These are phyloP conservation scores for Alternaria alternata DNA, from an alignment of 2,329 filamentous ascomycete species.

Conservation along the genomic window DNA sequence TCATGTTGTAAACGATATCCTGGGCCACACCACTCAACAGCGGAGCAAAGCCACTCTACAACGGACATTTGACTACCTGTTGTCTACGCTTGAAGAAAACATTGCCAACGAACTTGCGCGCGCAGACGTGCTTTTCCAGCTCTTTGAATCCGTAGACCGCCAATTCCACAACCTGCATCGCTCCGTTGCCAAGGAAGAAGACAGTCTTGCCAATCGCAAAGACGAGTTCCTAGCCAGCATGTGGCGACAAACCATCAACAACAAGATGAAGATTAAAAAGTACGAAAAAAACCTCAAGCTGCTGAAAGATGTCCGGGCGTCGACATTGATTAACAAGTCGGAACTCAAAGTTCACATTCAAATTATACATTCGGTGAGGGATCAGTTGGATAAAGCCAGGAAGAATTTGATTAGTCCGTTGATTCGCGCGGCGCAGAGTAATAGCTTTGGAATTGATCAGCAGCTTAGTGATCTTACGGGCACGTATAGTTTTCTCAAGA, in stretches of 20 bases:
- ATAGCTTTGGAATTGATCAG: slow-evolving; percentile 78
- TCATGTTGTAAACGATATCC: slow-evolving; percentile 72
- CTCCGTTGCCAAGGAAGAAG: slow-evolving; percentile 82
- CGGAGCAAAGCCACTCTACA: slow-evolving; percentile 82
- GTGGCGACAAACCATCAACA: slow-evolving; percentile 86
- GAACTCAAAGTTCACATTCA: slow-evolving; percentile 87
- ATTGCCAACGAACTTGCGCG: slow-evolving; percentile 85
- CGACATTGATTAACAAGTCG: slow-evolving; percentile 86
- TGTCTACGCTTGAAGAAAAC: slow-evolving; percentile 85
- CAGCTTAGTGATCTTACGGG: slow-evolving; percentile 85
- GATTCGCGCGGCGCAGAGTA: slow-evolving; percentile 73
- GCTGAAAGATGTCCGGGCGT: slow-evolving; percentile 78
- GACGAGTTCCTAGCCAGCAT: slow-evolving; percentile 82
- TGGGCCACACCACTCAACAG: slow-evolving; percentile 83
- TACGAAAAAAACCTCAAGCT: slow-evolving; percentile 89
- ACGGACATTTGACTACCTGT: slow-evolving; percentile 86
- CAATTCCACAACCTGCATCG: slow-evolving; percentile 90
- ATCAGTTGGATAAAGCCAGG: slow-evolving; percentile 83
- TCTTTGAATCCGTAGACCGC: slow-evolving; percentile 91
- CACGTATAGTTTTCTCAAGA: slow-evolving; percentile 79
- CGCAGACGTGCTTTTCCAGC: slow-evolving; percentile 78
- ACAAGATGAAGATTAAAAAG: slow-evolving; percentile 79
- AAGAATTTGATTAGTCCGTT: slow-evolving; percentile 85
- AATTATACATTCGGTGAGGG: slow-evolving; percentile 82
- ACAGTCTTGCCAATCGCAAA: slow-evolving; percentile 80